Base-by-base conservation (phyloP, 1,284 basidiomycete species). In the Mycena citricolor region DNA sequence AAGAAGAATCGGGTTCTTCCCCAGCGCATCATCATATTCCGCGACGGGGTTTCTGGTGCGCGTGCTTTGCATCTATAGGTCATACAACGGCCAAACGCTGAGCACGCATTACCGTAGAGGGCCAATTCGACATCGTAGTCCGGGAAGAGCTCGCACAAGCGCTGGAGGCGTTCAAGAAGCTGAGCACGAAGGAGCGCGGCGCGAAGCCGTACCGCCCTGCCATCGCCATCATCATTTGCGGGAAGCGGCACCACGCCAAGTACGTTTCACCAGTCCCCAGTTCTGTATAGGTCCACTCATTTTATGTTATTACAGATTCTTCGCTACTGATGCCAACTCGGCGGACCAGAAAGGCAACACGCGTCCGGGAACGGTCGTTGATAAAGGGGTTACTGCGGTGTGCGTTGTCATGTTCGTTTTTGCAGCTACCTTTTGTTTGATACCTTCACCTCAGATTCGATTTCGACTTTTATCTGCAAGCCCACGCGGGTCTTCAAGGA, bases 381-480 rank as follows among this genome's bases (percentile, higher is more conserved):
- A 90, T 61, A 75, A 77, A 55, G 86, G 86, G 2, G 66, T 87
- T 29, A 86, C 86, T 3, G 75, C 76, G 4, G 71, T 86, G 70
- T 83, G 69, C 46, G 73, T 39, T 7, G 1, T 3, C 20, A 5
- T 31, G 34, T 30, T 43, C 14, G 47, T 85, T 87, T 87, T 55
- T 87, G 86, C 55, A 78, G 86, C 38, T 86, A 58, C n/a, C n/a
- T 8, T 37, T 8, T 21, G 25, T 46, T 31, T 26, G 52, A 29
- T 33, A 1, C 42, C 20, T 25, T 29, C 11, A 22, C 40, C 11
- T 12, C 44, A 79, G 77, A 2, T 86, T 79, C 58, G 79, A 83
- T 46, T 84, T 81, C 47, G 86, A 90, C 54, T 90, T 87, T 57
- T 89, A 86, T 57, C 74, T 90, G 0, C 87, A 89, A 68, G 79